These are phyloP conservation scores for Trichoderma sp. DNA, from an alignment of 2,329 filamentous ascomycete species.

Conservation along the genomic window DNA sequence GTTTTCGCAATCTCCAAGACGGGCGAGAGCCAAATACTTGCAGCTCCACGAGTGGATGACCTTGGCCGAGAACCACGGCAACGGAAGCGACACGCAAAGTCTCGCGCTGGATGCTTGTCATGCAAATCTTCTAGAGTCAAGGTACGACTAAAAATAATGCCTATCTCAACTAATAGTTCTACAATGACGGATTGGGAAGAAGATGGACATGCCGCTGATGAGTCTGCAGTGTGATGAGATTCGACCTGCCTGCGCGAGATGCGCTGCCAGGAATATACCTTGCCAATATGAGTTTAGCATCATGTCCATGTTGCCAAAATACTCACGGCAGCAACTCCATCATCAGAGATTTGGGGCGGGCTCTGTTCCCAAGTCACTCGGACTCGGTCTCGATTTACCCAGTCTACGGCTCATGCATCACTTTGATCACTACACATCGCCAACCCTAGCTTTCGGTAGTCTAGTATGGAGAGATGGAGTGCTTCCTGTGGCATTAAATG, in stretches of 20 bases:
- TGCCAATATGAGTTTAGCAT: slow-evolving; percentile 15
- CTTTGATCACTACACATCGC: slow-evolving; percentile 5
- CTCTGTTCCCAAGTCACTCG: not conserved
- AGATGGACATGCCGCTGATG: not conserved
- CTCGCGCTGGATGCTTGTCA: slow-evolving; percentile 10
- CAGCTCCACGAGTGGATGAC: not conserved
- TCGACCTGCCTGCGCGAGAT: slow-evolving; percentile 7
- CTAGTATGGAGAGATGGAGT: slow-evolving; percentile 8
- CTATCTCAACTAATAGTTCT: not conserved
- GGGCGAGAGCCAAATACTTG: not conserved
- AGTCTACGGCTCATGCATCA: slow-evolving; percentile 16
- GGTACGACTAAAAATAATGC: not conserved
- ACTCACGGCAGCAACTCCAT: not conserved
- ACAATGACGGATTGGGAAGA: not conserved
- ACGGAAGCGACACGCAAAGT: slow-evolving; percentile 13
- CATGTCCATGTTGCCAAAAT: slow-evolving; percentile 8
- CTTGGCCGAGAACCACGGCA: slow-evolving; percentile 9
- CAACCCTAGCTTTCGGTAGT: slow-evolving; percentile 8
- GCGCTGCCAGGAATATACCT: not conserved
- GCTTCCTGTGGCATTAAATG: slow-evolving; percentile 11
- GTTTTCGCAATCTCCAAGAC: slow-evolving; percentile 9
- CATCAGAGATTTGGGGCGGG: not conserved
- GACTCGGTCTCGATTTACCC: not conserved
- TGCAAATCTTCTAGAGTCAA: slow-evolving; percentile 18
- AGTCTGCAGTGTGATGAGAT: slow-evolving; percentile 3